Percentiles rank a stretch among this genome's conserved stretches.
Conservation (phyloP, 2,329 filamentous ascomycete species). For the Akanthomyces muscarius region DNA sequence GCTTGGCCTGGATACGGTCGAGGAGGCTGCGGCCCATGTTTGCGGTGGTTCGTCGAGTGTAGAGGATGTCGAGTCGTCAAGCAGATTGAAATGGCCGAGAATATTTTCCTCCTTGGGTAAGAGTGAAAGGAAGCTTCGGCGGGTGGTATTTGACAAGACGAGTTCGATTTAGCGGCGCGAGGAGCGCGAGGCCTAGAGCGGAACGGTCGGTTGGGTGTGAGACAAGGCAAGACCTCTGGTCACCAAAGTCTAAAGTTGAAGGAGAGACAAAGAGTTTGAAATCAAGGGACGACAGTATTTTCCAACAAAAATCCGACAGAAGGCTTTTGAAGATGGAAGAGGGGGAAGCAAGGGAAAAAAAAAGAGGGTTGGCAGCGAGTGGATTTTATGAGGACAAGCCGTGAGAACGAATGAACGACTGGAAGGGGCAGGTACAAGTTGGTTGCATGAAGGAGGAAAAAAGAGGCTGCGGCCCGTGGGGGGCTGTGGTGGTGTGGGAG, state of each 20-base stretch:
- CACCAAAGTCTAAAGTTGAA: conserved; percentile 1
- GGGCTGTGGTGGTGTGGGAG: background rate
- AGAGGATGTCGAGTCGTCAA: too few species aligned
- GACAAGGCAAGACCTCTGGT: background rate
- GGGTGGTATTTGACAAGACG: background rate
- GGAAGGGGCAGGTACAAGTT: conserved; percentile 10
- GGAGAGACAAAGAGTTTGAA: conserved; percentile 6
- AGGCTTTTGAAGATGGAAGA: background rate
- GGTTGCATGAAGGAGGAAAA: conserved; percentile 1
- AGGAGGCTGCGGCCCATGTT: conserved; percentile 50
- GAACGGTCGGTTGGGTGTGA: conserved; percentile 6
- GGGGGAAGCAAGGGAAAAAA: background rate
- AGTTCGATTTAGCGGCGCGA: background rate
- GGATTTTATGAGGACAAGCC: background rate
- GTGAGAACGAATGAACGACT: conserved; percentile 9
- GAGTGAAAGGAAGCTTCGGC: background rate
- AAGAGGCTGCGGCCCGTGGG: conserved; percentile 8
- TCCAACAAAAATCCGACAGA: background rate
- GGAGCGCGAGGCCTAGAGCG: conserved; percentile 1
- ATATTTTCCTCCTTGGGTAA: too few species aligned
- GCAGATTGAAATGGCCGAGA: background rate
- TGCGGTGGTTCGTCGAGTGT: background rate
- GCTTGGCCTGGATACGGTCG: conserved; percentile 60
- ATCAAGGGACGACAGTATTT: background rate
- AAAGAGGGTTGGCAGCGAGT: background rate